Base-by-base conservation (phyloP, 1,139 yeast genomes). In the Magnusiomyces ingens region DNA sequence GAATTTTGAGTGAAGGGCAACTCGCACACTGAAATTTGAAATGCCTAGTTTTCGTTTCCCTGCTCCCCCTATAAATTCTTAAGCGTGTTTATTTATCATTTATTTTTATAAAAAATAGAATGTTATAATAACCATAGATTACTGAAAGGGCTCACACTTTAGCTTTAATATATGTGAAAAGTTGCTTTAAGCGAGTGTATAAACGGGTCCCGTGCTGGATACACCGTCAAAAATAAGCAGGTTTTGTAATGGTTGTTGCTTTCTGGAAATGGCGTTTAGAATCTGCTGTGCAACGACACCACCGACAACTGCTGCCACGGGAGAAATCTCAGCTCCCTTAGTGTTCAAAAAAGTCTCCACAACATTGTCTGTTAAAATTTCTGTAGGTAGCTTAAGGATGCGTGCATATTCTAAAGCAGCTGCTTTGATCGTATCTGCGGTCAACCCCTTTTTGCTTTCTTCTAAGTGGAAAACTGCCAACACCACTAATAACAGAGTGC, bases 231-330 rank as follows among this genome's bases (percentile, higher is more conserved):
- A 76, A 0, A 93, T 70, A 60, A 87, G 75, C 51, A 87, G 76
- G 67, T 94, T 93, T 64, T 89, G 91, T 44, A 91, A 75, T 1
- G 98, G 96, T 52, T 83, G 77, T 60, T 87, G 91, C 61, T 84
- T 82, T 59, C 79, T 79, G 51, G 95, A 85, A 55, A 93, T 71
- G 52, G 77, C 82, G 68, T 93, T 95, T 47, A 93, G 85, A 10
- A 90, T 85, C 66, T 93, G 97, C 68, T 93, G 99, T 1, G 95
- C 88, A 40, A 93, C 70, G 2, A 88, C 78, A 0, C 99, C 99
- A 10, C 99, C 99, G 10, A 93, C 64, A 1, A 93, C 80, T 0
- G 99, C 95, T 10, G 95, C 83, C 0, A 85, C 83, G 0, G 98
- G 96, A 2, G 93, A 77, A 59, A 87, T 79, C 65, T 93, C 95